A percentile compares a stretch with the other conserved stretches of the same genome.
Conservation (phyloP, 768 basidiomycete genomes). For the Boletus speciosus region DNA sequence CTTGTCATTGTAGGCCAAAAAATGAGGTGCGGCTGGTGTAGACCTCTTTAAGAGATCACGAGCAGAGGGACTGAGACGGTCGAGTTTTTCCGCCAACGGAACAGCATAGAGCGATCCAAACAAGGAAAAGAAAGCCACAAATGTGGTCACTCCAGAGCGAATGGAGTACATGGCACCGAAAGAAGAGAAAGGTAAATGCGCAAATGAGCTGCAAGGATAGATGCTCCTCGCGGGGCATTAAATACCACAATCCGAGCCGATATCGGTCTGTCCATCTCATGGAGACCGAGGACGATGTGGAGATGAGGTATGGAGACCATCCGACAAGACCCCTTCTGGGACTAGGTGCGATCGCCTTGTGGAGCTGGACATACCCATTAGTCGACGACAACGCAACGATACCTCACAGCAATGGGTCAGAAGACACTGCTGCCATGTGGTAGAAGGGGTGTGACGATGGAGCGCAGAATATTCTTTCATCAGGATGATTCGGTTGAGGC, state of each 20-base stretch:
- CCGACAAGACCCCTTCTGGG: neutral
- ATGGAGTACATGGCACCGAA: conserved; percentile 13
- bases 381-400: neutral
- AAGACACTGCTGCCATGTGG: neutral
- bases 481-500: neutral
- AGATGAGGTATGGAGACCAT: neutral
- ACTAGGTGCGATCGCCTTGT: neutral
- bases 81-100: conserved; percentile 24
- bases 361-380: neutral
- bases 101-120: conserved; percentile 9
- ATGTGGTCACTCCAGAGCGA: conserved; percentile 1
- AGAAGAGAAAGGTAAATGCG: neutral
- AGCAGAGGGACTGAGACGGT: conserved; percentile 17
- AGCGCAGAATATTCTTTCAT: neutral
- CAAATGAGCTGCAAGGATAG: neutral
- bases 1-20: conserved; percentile 38
- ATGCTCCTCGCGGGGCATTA: conserved; percentile 4
- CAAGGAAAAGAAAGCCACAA: conserved; percentile 3
- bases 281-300: conserved; percentile 4
- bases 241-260: conserved; percentile 11
- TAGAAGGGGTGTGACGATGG: neutral
- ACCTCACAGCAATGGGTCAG: neutral
- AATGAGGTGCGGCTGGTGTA: conserved; percentile 47
- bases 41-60: conserved; percentile 20
- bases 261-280: neutral